These are phyloP conservation scores for Aspergillus fischeri DNA, from an alignment of 2,329 filamentous ascomycete genomes.

Conservation along the genomic window DNA sequence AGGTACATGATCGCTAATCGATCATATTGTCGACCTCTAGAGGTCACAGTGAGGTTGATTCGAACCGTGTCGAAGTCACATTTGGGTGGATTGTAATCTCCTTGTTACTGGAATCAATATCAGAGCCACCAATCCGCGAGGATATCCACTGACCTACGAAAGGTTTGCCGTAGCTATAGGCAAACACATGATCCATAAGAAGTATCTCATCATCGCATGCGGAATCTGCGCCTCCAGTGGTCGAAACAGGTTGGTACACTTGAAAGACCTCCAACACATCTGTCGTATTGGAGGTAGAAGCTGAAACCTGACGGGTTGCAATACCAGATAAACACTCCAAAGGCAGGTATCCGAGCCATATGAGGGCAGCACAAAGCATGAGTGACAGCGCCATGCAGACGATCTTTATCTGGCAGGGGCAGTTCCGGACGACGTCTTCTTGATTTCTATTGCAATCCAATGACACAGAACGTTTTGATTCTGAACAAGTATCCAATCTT, in stretches of 20 bases:
- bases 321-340: not conserved
- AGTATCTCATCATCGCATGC: constrained; percentile 38
- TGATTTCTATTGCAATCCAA: not conserved
- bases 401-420: not conserved
- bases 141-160: constrained; percentile 59
- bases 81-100: constrained; percentile 60
- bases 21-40: constrained; percentile 70
- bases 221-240: constrained; percentile 37
- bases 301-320: not conserved
- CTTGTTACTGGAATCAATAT: constrained; percentile 20
- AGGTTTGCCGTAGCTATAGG: constrained; percentile 66
- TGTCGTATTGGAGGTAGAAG: not conserved
- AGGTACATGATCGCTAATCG: constrained; percentile 72
- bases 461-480: not conserved
- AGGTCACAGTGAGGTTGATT: constrained; percentile 72
- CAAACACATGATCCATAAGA: constrained; percentile 71
- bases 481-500: not conserved
- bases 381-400: not conserved
- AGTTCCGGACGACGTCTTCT: not conserved
- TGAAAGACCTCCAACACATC: constrained; percentile 60
- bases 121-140: not conserved
- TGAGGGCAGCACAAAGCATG: not conserved
- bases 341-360: not conserved
- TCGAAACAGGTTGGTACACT: constrained; percentile 61
- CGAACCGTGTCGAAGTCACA: constrained; percentile 70